Evolutionary conservation across 148 eudicot genomes (phyloP), one percentile per base, ranked within the genome.

Genomic region (Persicaria tinctoria): DNA sequence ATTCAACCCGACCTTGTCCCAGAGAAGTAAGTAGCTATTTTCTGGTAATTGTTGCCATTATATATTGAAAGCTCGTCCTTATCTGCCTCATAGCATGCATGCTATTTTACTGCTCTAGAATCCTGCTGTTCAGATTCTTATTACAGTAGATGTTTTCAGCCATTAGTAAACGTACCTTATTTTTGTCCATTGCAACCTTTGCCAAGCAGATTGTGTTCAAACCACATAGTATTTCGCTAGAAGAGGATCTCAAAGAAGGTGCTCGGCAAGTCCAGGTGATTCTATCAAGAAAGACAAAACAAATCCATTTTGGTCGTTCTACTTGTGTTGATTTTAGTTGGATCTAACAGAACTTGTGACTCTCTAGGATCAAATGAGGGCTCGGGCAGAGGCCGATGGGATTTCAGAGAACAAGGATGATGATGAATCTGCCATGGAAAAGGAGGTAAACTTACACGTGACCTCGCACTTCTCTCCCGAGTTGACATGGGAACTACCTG

Each of bases 221-320:
- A 78, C 96, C 97, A 50, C 97, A 90, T 71, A 74, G 80, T 4
- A 79, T 91, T 73, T 87, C 98, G 3, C 66, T 94, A 79, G 97
- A 91, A 10, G 93, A 91, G 75, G 97, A 94, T 85, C 88, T 94
- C 50, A 74, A 88, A 38, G 84, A 84, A 18, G 96, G 85, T 50
- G 93, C 96, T 51, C 77, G 83, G 50, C 77, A 88, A 86, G 92
- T 90, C 38, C 73, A 89, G 97, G 98, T 91, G 76, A 62, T 56
- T 51, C 51, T 41, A 10, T 20, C 57, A 53, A 53, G 13, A 53
- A 16, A 0, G 11, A 16, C 11, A 9, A 9, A 10, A 4, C 3
- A 32, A 5, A 51, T 46, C 48, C 45, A 41, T 11, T 27, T 68
- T 17, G 5, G 70, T 13, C 12, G 5, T 49, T 73, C 16, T 48